A percentile compares a stretch with the other conserved stretches of the same genome.
phyloP scores from a whole-genome alignment of 305 asterid species.

The Stenogyne calaminthoides region DNA sequence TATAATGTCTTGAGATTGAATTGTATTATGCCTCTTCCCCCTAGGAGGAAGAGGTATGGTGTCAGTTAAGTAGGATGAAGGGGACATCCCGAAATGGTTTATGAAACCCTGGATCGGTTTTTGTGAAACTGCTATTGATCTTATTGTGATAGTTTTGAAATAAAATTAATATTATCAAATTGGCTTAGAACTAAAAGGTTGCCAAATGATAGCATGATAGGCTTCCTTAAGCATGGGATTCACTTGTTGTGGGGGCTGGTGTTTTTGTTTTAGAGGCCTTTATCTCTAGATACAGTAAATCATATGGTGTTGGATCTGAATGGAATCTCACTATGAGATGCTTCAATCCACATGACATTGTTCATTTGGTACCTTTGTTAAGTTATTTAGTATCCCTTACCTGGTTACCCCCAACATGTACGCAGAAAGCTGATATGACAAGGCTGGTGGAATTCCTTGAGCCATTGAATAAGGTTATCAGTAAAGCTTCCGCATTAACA shows the following conservation, averaged over 20 bases:
- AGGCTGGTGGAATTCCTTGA: slow-evolving; percentile 81
- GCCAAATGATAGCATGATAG: background rate
- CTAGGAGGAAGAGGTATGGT: background rate
- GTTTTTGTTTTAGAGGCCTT: background rate
- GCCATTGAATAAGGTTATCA: slow-evolving; percentile 77
- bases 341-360: slow-evolving; percentile 1
- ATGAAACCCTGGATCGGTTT: background rate
- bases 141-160: background rate
- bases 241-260: background rate
- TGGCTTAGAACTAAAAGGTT: background rate
- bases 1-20: too few relatives aligned
- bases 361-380: background rate
- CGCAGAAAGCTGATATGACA: slow-evolving; percentile 88
- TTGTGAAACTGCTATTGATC: background rate
- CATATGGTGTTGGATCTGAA: background rate
- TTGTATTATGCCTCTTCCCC: background rate
- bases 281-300: background rate
- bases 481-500: slow-evolving; percentile 68
- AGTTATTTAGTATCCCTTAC: background rate
- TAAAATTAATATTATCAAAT: background rate
- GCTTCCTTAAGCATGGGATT: slow-evolving; percentile 8
- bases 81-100: background rate
- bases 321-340: slow-evolving; percentile 4
- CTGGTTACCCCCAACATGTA: background rate
- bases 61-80: slow-evolving; percentile 7